Conservation (phyloP, 371 early-diverging fungal genomes). For the Mortierella sp. region DNA sequence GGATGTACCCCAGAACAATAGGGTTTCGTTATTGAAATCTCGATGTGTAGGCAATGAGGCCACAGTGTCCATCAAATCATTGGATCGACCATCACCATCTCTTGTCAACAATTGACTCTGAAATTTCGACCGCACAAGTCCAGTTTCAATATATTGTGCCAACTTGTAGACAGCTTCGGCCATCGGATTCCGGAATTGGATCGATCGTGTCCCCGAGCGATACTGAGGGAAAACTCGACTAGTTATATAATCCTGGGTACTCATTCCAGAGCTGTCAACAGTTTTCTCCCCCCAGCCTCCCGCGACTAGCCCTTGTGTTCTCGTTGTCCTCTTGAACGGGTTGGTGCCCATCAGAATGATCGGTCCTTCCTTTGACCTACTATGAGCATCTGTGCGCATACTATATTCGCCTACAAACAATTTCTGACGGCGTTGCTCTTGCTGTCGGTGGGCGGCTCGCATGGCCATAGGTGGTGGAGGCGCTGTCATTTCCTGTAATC, state of each 20-base stretch:
- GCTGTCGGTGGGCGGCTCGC: conserved; percentile 42
- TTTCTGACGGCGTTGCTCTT: conserved; percentile 50
- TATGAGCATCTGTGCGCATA: conserved; percentile 20
- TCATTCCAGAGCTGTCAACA: neutral
- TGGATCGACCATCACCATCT: neutral
- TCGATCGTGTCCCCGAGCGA: conserved; percentile 5
- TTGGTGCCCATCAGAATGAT: conserved; percentile 42
- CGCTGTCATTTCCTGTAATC: conserved; percentile 46
- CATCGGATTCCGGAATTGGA: conserved; percentile 28
- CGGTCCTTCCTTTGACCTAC: conserved; percentile 4
- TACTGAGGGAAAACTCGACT: conserved; percentile 23
- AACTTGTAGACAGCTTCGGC: conserved; percentile 31
- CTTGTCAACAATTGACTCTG: too few species aligned
- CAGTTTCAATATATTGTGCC: conserved; percentile 38
- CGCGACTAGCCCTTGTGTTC: conserved; percentile 31
- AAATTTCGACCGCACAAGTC: conserved; percentile 26
- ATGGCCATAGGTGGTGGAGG: conserved; percentile 51
- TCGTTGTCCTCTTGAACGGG: conserved; percentile 31
- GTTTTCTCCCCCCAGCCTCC: conserved; percentile 38
- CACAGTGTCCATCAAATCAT: neutral
- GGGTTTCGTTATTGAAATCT: neutral
- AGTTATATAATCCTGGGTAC: neutral
- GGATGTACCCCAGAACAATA: conserved; percentile 23
- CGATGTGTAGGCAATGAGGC: neutral
- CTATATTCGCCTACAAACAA: conserved; percentile 53